Evolutionary conservation across 345 rosid genomes (phyloP).

Genomic region (Salix dunnii): DNA sequence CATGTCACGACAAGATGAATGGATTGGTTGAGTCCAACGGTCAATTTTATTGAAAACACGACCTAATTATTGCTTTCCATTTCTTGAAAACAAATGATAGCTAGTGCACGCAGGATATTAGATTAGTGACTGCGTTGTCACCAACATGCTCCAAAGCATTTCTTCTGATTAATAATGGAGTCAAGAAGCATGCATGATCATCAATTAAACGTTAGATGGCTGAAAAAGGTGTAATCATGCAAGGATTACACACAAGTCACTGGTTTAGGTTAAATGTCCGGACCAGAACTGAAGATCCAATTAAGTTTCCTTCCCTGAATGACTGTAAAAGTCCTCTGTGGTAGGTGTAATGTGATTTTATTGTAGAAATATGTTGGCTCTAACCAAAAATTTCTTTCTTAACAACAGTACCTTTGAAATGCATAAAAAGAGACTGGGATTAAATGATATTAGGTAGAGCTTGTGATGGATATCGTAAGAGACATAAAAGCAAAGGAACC

Average conservation of each 20-base stretch:
- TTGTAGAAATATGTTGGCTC: not conserved
- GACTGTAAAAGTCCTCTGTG: constrained; percentile 4
- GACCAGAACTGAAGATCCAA: not conserved
- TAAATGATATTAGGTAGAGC: not conserved
- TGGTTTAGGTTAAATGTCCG: not conserved
- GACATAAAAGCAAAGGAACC: not conserved
- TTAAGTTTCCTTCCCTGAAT: not conserved
- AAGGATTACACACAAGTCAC: not conserved
- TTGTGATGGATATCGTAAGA: not conserved
- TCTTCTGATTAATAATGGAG: not conserved
- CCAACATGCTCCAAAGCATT: not conserved
- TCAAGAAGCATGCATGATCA: not conserved
- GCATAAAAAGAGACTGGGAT: not conserved
- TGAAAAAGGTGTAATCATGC: not conserved
- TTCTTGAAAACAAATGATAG: constrained; percentile 4
- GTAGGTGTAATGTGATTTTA: not conserved
- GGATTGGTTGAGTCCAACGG: not conserved
- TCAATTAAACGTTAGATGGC: not conserved
- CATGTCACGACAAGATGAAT: not conserved
- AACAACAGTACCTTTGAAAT: not conserved
- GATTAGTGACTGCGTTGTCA: not conserved
- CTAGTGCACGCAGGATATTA: not conserved
- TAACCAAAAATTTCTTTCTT: not conserved
- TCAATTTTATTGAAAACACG: not conserved
- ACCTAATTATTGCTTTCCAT: not conserved